phyloP scores from a whole-genome alignment of 306 rosid genomes.

The Cucurbita maxima region DNA sequence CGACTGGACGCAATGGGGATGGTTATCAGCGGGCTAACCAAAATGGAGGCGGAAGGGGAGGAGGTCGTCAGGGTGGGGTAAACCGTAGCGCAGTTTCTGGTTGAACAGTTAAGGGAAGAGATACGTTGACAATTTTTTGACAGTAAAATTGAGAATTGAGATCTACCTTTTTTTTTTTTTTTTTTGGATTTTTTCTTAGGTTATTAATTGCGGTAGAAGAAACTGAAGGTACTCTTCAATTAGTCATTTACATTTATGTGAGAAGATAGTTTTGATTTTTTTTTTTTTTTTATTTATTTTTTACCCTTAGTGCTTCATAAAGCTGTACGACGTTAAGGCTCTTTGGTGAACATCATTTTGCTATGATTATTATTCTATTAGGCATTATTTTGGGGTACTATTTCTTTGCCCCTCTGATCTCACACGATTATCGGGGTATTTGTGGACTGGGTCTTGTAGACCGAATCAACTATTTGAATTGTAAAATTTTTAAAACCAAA shows the following conservation, averaged over 20 bases:
- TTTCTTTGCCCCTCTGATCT: background rate
- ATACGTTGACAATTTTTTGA: slow-evolving; percentile 32
- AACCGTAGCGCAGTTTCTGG: slow-evolving; percentile 24
- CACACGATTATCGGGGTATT: too few relatives aligned
- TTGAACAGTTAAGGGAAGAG: slow-evolving; percentile 21
- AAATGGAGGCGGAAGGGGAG: slow-evolving; percentile 67
- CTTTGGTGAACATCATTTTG: slow-evolving; percentile 6
- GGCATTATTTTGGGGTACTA: background rate
- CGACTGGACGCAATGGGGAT: slow-evolving; percentile 37
- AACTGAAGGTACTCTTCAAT: slow-evolving; percentile 2
- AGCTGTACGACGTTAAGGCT: slow-evolving; percentile 6
- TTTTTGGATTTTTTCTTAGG: background rate
- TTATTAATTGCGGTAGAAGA: slow-evolving; percentile 8
- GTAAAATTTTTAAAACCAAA: too few relatives aligned
- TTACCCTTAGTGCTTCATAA: slow-evolving; percentile 2
- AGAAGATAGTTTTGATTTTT: slow-evolving; percentile 9
- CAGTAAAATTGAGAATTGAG: slow-evolving; percentile 13
- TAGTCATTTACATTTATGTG: slow-evolving; percentile 11
- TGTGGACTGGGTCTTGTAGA: too few relatives aligned
- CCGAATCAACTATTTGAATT: too few relatives aligned
- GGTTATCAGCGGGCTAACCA: slow-evolving; percentile 55
- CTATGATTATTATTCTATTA: background rate
- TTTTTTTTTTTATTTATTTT: slow-evolving; percentile 1
- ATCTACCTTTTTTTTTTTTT: background rate
- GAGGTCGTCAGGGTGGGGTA: slow-evolving; percentile 55